Evolutionary conservation across 345 rosid genomes (phyloP), one percentile per base, ranked within the genome.

Genomic region (Lepidium didymum): DNA sequence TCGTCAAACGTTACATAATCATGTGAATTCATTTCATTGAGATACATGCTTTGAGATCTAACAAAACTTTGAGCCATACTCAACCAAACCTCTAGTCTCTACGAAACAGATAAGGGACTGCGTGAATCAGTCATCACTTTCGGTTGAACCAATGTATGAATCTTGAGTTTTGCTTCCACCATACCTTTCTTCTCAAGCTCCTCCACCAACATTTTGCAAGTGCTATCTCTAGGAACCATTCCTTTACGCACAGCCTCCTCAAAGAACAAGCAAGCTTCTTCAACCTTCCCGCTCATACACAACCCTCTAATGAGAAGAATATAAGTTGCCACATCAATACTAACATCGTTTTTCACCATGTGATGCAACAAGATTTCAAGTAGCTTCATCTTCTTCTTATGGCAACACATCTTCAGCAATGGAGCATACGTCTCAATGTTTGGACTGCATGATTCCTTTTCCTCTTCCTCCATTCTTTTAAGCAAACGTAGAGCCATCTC

Each of bases 351-450:
- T 56, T 77, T 80, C 69, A 84, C 75, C 96, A 92, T 90, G 76
- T 90, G 93, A 72, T 42, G 73, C 65, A 86, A 77, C 52, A 88
- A 25, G 46, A 79, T 77, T 46, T 75, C 80, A 37, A 90, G 89
- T 47, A 88, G 73, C 76, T 84, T 88, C 85, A 84, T 81, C 60
- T 85, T 79, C 77, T 84, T 90, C 82, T 75, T 87, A 42, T 78
- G 81, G 69, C 88, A 85, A 73, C 90, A 84, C 87, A 84, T 72
- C 83, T 86, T 90, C 81, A 92, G 56, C 60, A 85, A 60, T 42
- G 93, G 86, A 1, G 77, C 83, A 58, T 88, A 90, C 33, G 91
- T 86, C 53, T 71, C 64, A 27, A 85, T 33, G 67, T 84, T 53
- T 2, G 90, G 97, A 66, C 83, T 79, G 76, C 91, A 85, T 2